phyloP scores from a whole-genome alignment of 768 basidiomycete species.

The Macrolepiota dolichaula region DNA sequence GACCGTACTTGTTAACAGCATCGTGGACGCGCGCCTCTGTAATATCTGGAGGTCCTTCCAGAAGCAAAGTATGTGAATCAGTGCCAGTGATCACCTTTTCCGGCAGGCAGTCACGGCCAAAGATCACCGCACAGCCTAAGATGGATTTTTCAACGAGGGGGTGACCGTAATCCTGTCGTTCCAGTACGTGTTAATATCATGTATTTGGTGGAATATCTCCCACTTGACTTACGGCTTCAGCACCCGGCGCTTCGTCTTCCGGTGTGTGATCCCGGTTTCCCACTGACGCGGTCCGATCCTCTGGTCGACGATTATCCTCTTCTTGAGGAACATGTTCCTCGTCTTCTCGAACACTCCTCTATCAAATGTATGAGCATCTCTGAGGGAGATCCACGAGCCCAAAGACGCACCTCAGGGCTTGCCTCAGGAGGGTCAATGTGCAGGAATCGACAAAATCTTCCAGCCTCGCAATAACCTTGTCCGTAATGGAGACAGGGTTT shows the following conservation, averaged over 20 bases:
- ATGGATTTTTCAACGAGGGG: constrained; percentile 18
- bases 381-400: background rate
- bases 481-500: constrained; percentile 31
- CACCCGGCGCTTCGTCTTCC: background rate
- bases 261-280: constrained; percentile 3
- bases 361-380: background rate
- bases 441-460: constrained; percentile 25
- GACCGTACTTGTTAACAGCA: constrained; percentile 3
- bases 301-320: background rate
- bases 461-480: constrained; percentile 30
- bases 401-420: background rate
- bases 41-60: constrained; percentile 2
- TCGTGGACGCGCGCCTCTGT: constrained; percentile 9
- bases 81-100: constrained; percentile 30
- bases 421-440: constrained; percentile 24
- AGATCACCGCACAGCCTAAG: constrained; percentile 25
- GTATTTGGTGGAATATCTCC: background rate
- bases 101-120: constrained; percentile 30
- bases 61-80: constrained; percentile 23
- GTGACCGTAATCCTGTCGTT: constrained; percentile 8
- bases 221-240: background rate
- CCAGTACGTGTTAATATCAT: background rate
- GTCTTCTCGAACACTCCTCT: constrained; percentile 5
- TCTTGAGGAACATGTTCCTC: background rate
- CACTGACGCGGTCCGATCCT: background rate